Conservation (phyloP, 2,329 filamentous ascomycete genomes). For the Fusarium sp. region DNA sequence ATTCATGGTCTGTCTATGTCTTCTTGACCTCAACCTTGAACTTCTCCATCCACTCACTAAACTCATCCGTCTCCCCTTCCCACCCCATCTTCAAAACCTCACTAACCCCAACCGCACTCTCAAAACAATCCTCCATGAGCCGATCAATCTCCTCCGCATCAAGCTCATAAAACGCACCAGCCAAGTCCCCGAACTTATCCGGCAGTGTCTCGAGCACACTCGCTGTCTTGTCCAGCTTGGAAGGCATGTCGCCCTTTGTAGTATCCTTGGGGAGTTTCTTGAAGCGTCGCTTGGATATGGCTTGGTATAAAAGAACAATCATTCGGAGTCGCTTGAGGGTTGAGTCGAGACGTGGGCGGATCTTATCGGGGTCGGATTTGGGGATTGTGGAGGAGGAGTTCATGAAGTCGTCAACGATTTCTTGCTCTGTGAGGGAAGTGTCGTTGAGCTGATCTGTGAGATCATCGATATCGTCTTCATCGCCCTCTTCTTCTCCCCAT, state of each 20-base stretch:
- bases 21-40: slow-evolving; percentile 67
- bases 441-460: slow-evolving; percentile 49
- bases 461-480: slow-evolving; percentile 63
- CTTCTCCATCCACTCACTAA: slow-evolving; percentile 78
- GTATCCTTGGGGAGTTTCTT: slow-evolving; percentile 64
- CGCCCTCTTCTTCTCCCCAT: slow-evolving; percentile 82
- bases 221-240: slow-evolving; percentile 68
- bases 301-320: slow-evolving; percentile 75
- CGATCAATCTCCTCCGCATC: slow-evolving; percentile 69
- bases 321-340: slow-evolving; percentile 75
- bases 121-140: slow-evolving; percentile 70
- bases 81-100: slow-evolving; percentile 70
- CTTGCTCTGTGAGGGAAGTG: slow-evolving; percentile 59
- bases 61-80: slow-evolving; percentile 77
- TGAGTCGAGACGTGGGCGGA: slow-evolving; percentile 74
- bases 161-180: slow-evolving; percentile 78
- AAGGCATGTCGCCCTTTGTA: slow-evolving; percentile 50
- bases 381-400: slow-evolving; percentile 71
- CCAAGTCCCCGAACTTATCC: slow-evolving; percentile 76
- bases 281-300: slow-evolving; percentile 76
- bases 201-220: slow-evolving; percentile 70
- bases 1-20: slow-evolving; percentile 1
- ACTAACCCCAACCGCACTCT: slow-evolving; percentile 67
- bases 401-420: slow-evolving; percentile 77
- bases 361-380: slow-evolving; percentile 70